phyloP scores from a whole-genome alignment of 2,329 filamentous ascomycete genomes.

The Pestalotiopsis sp. region DNA sequence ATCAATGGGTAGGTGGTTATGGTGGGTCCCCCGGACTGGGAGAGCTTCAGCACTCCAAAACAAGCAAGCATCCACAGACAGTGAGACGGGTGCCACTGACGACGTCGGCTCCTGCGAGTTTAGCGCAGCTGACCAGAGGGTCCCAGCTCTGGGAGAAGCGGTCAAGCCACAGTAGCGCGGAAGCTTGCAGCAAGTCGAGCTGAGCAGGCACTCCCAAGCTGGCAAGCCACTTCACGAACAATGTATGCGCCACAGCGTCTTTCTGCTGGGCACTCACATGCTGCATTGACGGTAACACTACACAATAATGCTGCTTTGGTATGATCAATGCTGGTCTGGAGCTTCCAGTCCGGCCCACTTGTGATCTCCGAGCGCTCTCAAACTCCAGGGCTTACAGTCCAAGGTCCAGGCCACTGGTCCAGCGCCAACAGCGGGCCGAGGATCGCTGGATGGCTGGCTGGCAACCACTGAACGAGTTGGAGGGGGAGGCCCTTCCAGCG shows the following conservation, averaged over 20 bases:
- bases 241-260: background rate
- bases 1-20: background rate
- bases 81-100: background rate
- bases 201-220: background rate
- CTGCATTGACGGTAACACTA: background rate
- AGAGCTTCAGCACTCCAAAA: background rate
- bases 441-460: background rate
- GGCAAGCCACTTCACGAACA: background rate
- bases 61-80: background rate
- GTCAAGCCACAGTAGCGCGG: background rate
- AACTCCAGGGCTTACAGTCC: background rate
- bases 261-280: background rate
- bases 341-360: background rate
- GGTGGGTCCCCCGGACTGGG: background rate
- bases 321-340: background rate
- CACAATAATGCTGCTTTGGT: background rate
- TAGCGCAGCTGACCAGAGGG: background rate
- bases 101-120: slow-evolving; percentile 1
- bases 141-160: background rate
- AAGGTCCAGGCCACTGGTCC: background rate
- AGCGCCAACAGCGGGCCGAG: slow-evolving; percentile 3
- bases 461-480: background rate
- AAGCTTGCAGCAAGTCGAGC: background rate
- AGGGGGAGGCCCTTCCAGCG: background rate
- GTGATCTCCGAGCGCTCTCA: background rate